Evolutionary conservation across 2,329 filamentous ascomycete genomes (phyloP).

Genomic region (Chrysosporium keratinophilum): DNA sequence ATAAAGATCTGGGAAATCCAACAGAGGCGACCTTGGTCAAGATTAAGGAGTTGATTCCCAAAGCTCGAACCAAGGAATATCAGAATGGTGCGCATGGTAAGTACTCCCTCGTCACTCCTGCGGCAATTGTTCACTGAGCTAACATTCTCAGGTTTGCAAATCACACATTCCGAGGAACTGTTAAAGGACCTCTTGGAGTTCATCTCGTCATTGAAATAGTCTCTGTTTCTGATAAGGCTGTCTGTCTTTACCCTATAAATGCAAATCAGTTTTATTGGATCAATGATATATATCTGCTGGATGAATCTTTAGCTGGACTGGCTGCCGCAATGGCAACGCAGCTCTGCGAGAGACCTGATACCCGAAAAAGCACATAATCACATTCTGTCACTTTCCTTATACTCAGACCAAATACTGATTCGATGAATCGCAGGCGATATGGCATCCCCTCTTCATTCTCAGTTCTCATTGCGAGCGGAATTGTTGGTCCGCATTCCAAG

Average conservation of each 20-base stretch:
- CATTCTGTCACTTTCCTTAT: too few species aligned
- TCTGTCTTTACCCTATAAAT: neutral
- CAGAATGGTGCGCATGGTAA: slow-evolving; percentile 23
- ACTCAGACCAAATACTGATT: too few species aligned
- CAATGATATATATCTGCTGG: neutral
- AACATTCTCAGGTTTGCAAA: neutral
- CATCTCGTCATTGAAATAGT: neutral
- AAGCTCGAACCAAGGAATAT: slow-evolving; percentile 23
- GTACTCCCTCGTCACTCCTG: neutral
- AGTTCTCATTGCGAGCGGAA: too few species aligned
- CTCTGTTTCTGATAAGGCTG: neutral
- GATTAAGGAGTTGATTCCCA: slow-evolving; percentile 19
- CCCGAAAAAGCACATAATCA: too few species aligned
- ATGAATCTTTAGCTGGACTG: neutral
- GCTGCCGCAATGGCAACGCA: too few species aligned
- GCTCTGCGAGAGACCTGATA: too few species aligned
- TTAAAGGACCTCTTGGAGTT: slow-evolving; percentile 2
- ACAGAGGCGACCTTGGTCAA: slow-evolving; percentile 19
- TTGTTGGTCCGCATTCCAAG: neutral
- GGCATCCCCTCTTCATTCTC: too few species aligned
- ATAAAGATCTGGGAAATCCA: slow-evolving; percentile 22
- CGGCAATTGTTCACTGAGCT: neutral
- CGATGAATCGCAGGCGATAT: too few species aligned
- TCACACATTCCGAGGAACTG: slow-evolving; percentile 3
- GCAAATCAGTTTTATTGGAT: neutral